Percentiles rank a stretch among this genome's conserved stretches.
Conservation (phyloP, 805 yeast species). For the Kazachstania psychrophila region DNA sequence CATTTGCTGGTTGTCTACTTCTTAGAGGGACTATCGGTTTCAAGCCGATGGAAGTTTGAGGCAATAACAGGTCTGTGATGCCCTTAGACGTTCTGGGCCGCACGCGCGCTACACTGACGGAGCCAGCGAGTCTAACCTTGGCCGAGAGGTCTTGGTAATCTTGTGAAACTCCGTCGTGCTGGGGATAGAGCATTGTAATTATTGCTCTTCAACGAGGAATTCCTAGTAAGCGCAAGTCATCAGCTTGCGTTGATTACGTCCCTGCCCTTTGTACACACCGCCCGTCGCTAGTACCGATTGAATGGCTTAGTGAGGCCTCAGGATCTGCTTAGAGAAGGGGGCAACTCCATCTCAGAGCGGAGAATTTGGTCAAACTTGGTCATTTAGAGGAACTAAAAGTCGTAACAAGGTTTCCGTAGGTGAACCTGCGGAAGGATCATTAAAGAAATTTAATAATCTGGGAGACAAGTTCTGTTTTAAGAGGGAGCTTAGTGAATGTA, state of each 20-base stretch:
- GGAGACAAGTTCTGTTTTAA: constrained; percentile 4
- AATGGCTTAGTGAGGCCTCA: constrained; percentile 37
- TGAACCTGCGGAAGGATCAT: constrained; percentile 35
- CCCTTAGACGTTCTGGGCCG: constrained; percentile 42
- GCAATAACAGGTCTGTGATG: constrained; percentile 40
- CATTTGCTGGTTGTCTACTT: constrained; percentile 32
- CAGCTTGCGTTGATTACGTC: constrained; percentile 39
- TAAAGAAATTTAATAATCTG: constrained; percentile 20
- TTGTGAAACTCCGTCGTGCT: constrained; percentile 35
- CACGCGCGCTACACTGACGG: constrained; percentile 42
- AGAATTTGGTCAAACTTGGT: constrained; percentile 36
- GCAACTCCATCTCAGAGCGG: constrained; percentile 32
- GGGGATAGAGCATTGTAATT: constrained; percentile 36
- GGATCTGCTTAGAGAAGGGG: constrained; percentile 32
- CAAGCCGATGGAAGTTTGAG: constrained; percentile 39
- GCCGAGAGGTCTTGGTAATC: constrained; percentile 36
- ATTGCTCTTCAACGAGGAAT: constrained; percentile 40
- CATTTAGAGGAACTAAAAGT: constrained; percentile 39
- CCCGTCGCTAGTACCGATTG: constrained; percentile 41
- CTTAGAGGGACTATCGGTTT: constrained; percentile 37
- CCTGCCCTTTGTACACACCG: constrained; percentile 38
- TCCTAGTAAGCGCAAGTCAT: constrained; percentile 40
- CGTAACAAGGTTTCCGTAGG: constrained; percentile 25
- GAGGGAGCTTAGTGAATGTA: constrained; percentile 1
- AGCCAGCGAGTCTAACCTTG: constrained; percentile 36